Conservation (phyloP, 331 rosid genomes). For the Prunus yedoensis region DNA sequence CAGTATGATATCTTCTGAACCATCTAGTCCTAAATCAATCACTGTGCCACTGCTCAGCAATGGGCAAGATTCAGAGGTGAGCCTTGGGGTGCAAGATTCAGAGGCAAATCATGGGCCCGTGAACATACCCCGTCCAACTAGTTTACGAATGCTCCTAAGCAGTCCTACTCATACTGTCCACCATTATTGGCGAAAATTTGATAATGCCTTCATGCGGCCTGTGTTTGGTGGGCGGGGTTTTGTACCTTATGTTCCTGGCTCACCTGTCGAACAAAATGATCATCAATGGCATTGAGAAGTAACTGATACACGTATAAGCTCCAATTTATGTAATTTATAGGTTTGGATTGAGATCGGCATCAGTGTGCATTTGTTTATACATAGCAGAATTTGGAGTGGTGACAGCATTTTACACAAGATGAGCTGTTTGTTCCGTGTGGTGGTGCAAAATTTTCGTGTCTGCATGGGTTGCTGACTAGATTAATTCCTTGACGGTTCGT, state of each 20-base stretch:
- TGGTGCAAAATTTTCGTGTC: constrained; percentile 31
- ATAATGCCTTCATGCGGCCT: constrained; percentile 84
- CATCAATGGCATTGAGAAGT: constrained; percentile 45
- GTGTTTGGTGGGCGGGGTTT: constrained; percentile 92
- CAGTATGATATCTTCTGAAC: constrained; percentile 53
- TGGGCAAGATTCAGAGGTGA: constrained; percentile 30
- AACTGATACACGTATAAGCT: constrained; percentile 1
- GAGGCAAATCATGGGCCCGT: constrained; percentile 32
- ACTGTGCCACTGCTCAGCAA: constrained; percentile 60
- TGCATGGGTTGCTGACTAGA: constrained; percentile 24
- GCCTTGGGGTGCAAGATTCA: constrained; percentile 10
- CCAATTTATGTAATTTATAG: constrained; percentile 30
- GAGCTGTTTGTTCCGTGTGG: constrained; percentile 29
- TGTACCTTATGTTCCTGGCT: constrained; percentile 78
- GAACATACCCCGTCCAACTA: constrained; percentile 36
- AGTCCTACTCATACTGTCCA: constrained; percentile 62
- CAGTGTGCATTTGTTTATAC: constrained; percentile 38
- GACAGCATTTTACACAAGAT: not conserved
- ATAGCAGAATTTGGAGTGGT: constrained; percentile 20
- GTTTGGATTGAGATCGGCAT: constrained; percentile 29
- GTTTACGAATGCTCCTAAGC: constrained; percentile 61
- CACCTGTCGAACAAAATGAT: constrained; percentile 56
- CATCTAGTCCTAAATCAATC: constrained; percentile 67
- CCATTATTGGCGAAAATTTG: constrained; percentile 87
- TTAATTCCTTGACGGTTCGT: constrained; percentile 19